Evolutionary conservation across 176 grass and related monocot genomes (phyloP), one percentile per base, ranked within the genome.

Genomic region (Cenchrus fungigraminus): DNA sequence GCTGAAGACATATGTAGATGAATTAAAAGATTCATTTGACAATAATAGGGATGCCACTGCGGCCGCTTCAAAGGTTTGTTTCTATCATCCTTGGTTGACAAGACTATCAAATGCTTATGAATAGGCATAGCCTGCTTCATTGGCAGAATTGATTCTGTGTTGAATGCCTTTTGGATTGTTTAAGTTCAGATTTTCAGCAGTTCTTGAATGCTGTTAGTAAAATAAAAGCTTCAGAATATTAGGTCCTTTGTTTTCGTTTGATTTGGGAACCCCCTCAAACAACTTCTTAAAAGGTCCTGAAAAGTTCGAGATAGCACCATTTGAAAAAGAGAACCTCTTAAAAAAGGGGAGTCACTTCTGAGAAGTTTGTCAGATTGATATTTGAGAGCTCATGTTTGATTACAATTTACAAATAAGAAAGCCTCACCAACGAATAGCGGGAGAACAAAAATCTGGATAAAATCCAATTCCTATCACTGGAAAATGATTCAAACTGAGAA

Each of bases 1-100:
- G 50, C 67, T 97, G 61, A 94, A 86, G 74, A 82, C 88, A 79
- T 93, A 94, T 89, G 34, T 94, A 63, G 83, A 86, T 64, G 90
- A 94, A 22, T 67, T 80, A 62, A 90, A 92, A 78, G 84, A 85
- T 85, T 49, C 82, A 60, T 46, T 90, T 61, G 79, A 86, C 51
- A 88, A 84, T 83, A 91, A 89, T 79, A 83, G 75, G 59, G 88
- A 94, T 17, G 54, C n/a, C 25, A 79, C 54, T 64, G 74, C 13
- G 12, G 31, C 81, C 66, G 50, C 44, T 50, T 47, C 28, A 73
- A 81, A 85, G 88, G 92, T 92, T 31, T 85, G 67, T 82, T 58
- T 75, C 64, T 68, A 74, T 70, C 16, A 20, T 43, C 64, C 64
- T 82, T 84, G 54, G 31, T 43, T 49, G 44, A 65, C 64, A 65